Base-by-base conservation (phyloP, 2,329 filamentous ascomycete species). In the Epichloe gansuensis region DNA sequence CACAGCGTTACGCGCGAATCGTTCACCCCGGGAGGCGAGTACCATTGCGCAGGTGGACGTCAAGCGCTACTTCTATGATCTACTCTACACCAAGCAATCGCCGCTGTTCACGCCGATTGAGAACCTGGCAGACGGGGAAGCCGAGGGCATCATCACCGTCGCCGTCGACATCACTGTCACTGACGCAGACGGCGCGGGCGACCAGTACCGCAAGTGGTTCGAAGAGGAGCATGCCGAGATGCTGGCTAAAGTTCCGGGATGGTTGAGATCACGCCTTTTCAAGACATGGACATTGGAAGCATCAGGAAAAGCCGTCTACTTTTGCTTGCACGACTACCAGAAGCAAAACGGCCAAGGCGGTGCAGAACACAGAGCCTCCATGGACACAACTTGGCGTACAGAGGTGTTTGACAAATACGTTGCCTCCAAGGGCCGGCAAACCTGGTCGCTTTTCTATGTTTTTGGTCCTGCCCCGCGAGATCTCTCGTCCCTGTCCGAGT, bases 381-480 rank as follows among this genome's bases (percentile, higher is more conserved):
- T 74, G 58, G 70, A 73, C 11, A 89, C 85, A 1, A 71, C 77
- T 1, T 81, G 84, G 77, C 70, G 74, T 15, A 71, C 73, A 3
- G 73, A 81, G 48, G 72, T 89, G 38, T 77, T 78, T 59, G 66
- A 68, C 21, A 77, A 81, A 36, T 74, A 80, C 13, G 76, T 87
- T 11, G 75, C 73, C 23, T 66, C 71, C 46, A 79, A 78, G 60
- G 73, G 68, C 11, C 74, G 80, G 44, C 75, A 85, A 17, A 73
- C 74, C 0, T 93, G 87, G 67, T 72, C 78, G 36, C 78, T 90
- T 56, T 87, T 87, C 65, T 90, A 93, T 66, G 82, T 84, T 11
- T 94, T 95, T 61, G 86, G 87, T 0, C 77, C 85, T 0, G 86
- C 79, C 0, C 81, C 86, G 0, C 76, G 86, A 25, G 84, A 91